phyloP scores from a whole-genome alignment of 1,139 yeast genomes.

The Suhomyces maxii region DNA sequence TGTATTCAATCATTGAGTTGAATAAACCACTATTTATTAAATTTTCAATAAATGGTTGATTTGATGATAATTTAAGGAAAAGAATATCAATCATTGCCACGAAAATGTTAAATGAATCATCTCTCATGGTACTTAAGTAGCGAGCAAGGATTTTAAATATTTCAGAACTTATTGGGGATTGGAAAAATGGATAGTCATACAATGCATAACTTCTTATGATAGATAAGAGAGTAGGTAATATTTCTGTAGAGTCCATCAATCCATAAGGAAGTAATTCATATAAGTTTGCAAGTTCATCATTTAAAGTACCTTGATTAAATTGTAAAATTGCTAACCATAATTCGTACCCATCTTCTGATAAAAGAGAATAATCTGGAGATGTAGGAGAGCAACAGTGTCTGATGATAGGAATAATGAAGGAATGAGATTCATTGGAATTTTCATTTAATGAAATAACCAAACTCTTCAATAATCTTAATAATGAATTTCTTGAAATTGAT shows the following conservation, averaged over 20 bases:
- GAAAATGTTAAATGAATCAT: constrained; percentile 62
- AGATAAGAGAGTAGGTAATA: constrained; percentile 64
- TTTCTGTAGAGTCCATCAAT: constrained; percentile 68
- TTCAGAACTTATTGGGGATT: constrained; percentile 19
- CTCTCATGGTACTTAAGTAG: constrained; percentile 64
- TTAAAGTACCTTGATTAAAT: constrained; percentile 42
- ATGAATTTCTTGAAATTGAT: constrained; percentile 68
- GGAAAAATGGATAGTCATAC: constrained; percentile 52
- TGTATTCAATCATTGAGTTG: constrained; percentile 45
- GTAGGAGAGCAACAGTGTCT: constrained; percentile 59
- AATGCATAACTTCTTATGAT: constrained; percentile 73
- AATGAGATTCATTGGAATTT: constrained; percentile 59
- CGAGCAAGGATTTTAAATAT: constrained; percentile 55
- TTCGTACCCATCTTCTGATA: constrained; percentile 87
- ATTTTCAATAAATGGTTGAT: constrained; percentile 32
- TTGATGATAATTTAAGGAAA: constrained; percentile 30
- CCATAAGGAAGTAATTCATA: constrained; percentile 53
- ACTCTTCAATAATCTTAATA: constrained; percentile 67
- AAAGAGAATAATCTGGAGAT: constrained; percentile 59
- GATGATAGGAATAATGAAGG: constrained; percentile 67
- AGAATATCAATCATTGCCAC: constrained; percentile 62
- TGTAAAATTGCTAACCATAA: constrained; percentile 76
- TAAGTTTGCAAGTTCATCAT: constrained; percentile 39
- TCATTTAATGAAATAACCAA: constrained; percentile 64
- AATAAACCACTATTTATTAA: constrained; percentile 50